Base-by-base conservation (phyloP, 2,329 filamentous ascomycete genomes). In the Hypoxylon sp. region DNA sequence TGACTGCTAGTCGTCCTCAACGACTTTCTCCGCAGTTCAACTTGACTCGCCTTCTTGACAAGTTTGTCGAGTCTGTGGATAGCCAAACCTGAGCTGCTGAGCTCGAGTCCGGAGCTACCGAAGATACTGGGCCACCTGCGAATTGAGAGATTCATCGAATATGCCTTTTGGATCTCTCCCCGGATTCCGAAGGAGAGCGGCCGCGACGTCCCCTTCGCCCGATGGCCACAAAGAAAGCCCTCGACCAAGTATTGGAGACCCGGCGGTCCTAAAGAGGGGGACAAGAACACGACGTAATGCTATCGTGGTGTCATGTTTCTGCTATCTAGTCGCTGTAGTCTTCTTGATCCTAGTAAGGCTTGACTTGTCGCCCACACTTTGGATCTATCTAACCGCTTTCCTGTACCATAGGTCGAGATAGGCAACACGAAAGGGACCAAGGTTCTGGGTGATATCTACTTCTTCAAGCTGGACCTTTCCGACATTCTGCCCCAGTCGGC, bases 381-480 rank as follows among this genome's bases (percentile, higher is more conserved):
- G 18, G 18, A 51, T 18, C 14, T 30, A 38, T 45, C 58, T 72
- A 56, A 72, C 64, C 54, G 42, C 28, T 59, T 61, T 30, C 40
- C 50, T 16, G 16, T 48, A 49, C 20, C 50, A 7, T 58, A 84
- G 81, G 78, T 87, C 72, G 84, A 93, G 72, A 87, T 96, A 71
- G 93, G 92, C 71, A 93, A 92, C 78, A 90, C 89, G 55, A 84
- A 83, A 72, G 82, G 88, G 72, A 84, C 84, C 61, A 74, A 83
- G 14, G 84, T 91, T 5, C 82, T 94, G 32, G 86, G 85, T 64
- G 81, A 87, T 61, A 92, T 92, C 71, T 97, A 91, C 80, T 96
- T 97, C 79, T 90, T 96, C 78, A 91, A 90, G 72, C 87, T 97
- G 73, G 87, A 97, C 78, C 85, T 97, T 50, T 87, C 91, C 71